These are phyloP conservation scores for Rubus parviflorus DNA, from an alignment of 306 rosid genomes.

Conservation along the genomic window DNA sequence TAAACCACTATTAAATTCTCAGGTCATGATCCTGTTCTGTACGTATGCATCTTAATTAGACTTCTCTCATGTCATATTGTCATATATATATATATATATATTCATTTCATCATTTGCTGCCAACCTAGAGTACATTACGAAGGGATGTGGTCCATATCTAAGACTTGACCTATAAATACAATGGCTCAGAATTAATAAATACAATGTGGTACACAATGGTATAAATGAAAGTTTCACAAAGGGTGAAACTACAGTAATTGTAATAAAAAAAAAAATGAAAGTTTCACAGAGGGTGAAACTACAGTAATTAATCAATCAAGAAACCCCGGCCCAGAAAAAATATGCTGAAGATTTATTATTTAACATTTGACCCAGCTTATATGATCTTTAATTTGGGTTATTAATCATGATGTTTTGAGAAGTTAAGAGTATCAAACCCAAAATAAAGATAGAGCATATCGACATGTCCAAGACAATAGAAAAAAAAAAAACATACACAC, in stretches of 20 bases:
- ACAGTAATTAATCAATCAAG: not conserved
- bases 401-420: no score
- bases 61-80: not conserved
- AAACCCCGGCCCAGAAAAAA: not conserved
- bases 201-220: not conserved
- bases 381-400: no score
- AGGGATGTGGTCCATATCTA: not conserved
- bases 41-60: not conserved
- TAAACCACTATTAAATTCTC: not conserved
- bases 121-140: not conserved
- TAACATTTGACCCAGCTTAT: not conserved
- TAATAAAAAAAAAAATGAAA: not conserved
- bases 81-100: not conserved
- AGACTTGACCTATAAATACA: conserved; percentile 1
- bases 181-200: not conserved
- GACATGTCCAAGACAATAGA: no score
- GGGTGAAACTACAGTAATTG: not conserved
- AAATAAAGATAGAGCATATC: no score
- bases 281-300: not conserved
- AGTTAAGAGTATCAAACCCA: no score
- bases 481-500: no score
- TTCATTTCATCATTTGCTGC: not conserved
- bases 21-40: not conserved
- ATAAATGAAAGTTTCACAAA: conserved; percentile 2
- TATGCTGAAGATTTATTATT: not conserved